Base-by-base conservation (phyloP, 129 eudicot species). In the Centella asiatica region DNA sequence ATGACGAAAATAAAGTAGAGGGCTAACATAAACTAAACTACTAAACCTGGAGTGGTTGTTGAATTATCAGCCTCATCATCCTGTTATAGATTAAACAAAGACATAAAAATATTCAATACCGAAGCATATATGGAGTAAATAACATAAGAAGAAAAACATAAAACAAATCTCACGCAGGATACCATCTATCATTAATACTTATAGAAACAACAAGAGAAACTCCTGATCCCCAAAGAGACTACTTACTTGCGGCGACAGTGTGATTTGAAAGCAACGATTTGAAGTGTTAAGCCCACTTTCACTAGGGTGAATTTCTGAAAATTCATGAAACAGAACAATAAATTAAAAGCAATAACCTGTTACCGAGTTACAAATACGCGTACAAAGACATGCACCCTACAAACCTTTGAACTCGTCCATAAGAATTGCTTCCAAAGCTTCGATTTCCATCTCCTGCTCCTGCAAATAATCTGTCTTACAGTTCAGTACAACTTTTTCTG, bases 371-470 rank as follows among this genome's bases (percentile, higher is more conserved):
- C 32, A 11, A 54, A 61, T 5, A 44, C 14, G 62, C 23, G 11
- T 44, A 26, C 18, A 40, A 49, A 60, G 8, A 24, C 18, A 39
- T 29, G 65, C 31, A 27, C 65, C 40, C 37, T 32, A 25, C 72
- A 42, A 46, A 86, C 95, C 98, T 77, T 80, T 78, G 46, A 90
- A 86, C 2, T 90, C 95, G 61, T 90, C 97, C 89, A 77, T 77
- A 46, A 90, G 83, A 47, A 86, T 90, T 55, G 97, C 95, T 52
- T 77, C 80, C 47, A 90, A 58, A 49, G 95, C 97, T 67, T 90
- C 97, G 12, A 90, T 77, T 81, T 90, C 95, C 95, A 86, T 90
- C 78, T 90, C 97, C 81, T 90, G 97, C 70, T 90, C 97, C 81
- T 78, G 95, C 78, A 67, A 73, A 69, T 90, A 67, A 73, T 86